Evolutionary conservation across 1,284 basidiomycete genomes (phyloP).

Genomic region (Tilletia walkeri): DNA sequence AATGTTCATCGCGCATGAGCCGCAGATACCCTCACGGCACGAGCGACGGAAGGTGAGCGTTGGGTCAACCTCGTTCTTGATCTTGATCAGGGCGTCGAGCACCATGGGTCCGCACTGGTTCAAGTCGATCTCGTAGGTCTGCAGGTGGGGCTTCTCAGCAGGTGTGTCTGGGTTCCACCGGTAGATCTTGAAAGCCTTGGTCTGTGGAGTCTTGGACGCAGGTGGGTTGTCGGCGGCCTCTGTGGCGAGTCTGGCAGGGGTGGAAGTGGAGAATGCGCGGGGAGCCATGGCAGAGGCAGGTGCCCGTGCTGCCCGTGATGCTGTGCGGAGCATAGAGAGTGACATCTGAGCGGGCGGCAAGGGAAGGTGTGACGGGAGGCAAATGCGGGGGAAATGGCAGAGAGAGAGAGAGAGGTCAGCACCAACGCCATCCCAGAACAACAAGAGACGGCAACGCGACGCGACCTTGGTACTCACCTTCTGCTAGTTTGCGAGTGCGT

Average conservation of each 20-base stretch:
- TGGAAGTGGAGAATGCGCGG: slow-evolving; percentile 11
- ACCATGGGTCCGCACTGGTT: slow-evolving; percentile 97
- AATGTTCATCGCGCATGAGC: slow-evolving; percentile 98
- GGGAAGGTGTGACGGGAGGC: background rate
- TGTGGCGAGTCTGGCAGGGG: slow-evolving; percentile 11
- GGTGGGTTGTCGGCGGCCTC: slow-evolving; percentile 16
- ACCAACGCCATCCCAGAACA: no score
- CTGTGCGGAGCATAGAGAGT: background rate
- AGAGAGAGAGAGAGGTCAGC: no score
- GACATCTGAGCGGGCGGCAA: background rate
- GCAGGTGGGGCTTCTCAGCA: slow-evolving; percentile 82
- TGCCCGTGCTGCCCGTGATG: slow-evolving; percentile 3
- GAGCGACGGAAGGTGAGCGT: slow-evolving; percentile 94
- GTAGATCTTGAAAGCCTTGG: slow-evolving; percentile 56
- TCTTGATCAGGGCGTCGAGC: slow-evolving; percentile 86
- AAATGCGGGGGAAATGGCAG: no score
- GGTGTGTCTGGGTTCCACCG: slow-evolving; percentile 84
- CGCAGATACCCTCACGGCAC: slow-evolving; percentile 97
- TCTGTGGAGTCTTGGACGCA: slow-evolving; percentile 38
- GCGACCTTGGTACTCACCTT: no score
- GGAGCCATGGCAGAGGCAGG: slow-evolving; percentile 3
- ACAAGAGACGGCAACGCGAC: no score
- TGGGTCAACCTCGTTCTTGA: slow-evolving; percentile 97
- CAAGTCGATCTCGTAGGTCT: slow-evolving; percentile 88
- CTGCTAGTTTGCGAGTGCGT: no score